These are phyloP conservation scores for Hypholoma fasciculare DNA, from an alignment of 768 basidiomycete genomes.

Conservation along the genomic window DNA sequence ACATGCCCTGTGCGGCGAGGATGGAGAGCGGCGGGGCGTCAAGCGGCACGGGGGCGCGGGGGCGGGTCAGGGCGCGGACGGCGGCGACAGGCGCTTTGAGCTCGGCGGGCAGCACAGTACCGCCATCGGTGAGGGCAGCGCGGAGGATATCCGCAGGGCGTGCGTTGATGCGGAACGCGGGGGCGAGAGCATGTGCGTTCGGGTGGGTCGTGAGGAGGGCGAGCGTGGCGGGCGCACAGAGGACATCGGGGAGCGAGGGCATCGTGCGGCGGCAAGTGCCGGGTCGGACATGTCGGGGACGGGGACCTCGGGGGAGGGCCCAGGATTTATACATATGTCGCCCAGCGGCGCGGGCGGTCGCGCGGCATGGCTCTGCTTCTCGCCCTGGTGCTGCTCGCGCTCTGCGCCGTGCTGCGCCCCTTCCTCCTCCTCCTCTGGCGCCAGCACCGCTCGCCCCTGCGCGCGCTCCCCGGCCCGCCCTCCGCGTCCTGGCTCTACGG, in stretches of 20 bases:
- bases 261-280: neutral
- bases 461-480: constrained; percentile 43
- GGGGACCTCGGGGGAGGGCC: too few species aligned
- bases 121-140: constrained; percentile 1
- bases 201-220: constrained; percentile 47
- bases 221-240: constrained; percentile 20
- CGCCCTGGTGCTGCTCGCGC: too few species aligned
- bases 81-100: constrained; percentile 19
- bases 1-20: constrained; percentile 47
- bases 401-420: neutral
- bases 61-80: constrained; percentile 23
- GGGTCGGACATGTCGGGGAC: too few species aligned
- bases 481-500: constrained; percentile 42
- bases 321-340: too few species aligned
- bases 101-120: constrained; percentile 17
- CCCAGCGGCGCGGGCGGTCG: too few species aligned
- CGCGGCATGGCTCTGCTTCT: too few species aligned
- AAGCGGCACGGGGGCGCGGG: constrained; percentile 20
- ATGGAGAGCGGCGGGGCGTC: constrained; percentile 7
- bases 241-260: neutral
- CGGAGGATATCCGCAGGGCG: constrained; percentile 20
- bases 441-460: constrained; percentile 44
- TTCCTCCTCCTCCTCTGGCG: constrained; percentile 33
- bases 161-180: constrained; percentile 20
- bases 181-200: constrained; percentile 31